Percentiles rank a stretch among this genome's conserved stretches.
Evolutionary conservation across 495 filamentous ascomycete genomes (phyloP).

Genomic region (Hypoxylon lenormandii): DNA sequence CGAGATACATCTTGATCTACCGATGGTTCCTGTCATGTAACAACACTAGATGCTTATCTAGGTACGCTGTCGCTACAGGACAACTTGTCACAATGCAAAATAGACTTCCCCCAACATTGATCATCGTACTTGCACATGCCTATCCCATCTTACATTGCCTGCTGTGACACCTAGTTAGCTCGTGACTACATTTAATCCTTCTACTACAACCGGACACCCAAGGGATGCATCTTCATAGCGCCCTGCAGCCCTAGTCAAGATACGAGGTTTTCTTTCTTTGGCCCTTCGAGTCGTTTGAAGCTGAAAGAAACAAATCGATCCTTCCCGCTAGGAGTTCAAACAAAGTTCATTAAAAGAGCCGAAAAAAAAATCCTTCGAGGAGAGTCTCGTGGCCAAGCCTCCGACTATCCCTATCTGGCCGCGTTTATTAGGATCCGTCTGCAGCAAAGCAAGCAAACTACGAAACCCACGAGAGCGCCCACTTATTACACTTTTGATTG

Average conservation of each 20-base stretch:
- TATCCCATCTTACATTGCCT: background rate
- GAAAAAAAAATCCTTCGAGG: slow-evolving; percentile 34
- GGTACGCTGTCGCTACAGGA: slow-evolving; percentile 27
- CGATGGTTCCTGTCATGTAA: slow-evolving; percentile 17
- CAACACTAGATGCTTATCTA: slow-evolving; percentile 20
- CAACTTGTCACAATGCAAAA: slow-evolving; percentile 27
- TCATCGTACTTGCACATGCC: too few species aligned
- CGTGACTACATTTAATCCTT: slow-evolving; percentile 22
- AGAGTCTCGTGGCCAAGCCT: slow-evolving; percentile 10
- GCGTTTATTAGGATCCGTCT: slow-evolving; percentile 5
- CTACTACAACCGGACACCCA: background rate
- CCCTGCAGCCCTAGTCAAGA: background rate
- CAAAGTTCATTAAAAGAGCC: slow-evolving; percentile 13
- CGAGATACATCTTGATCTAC: slow-evolving; percentile 13
- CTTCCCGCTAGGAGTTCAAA: slow-evolving; percentile 27
- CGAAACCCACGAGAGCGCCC: slow-evolving; percentile 1
- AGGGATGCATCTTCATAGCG: background rate
- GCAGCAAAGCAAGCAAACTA: background rate
- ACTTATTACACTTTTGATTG: slow-evolving; percentile 31
- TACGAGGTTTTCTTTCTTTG: background rate
- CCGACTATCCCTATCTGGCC: slow-evolving; percentile 7
- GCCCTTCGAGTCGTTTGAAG: background rate
- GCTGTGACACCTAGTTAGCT: background rate
- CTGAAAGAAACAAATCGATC: slow-evolving; percentile 29
- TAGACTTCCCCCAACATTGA: background rate